These are phyloP conservation scores for Magnolia changhungtana DNA, from an alignment of 164 flowering plant genomes.

Conservation along the genomic window DNA sequence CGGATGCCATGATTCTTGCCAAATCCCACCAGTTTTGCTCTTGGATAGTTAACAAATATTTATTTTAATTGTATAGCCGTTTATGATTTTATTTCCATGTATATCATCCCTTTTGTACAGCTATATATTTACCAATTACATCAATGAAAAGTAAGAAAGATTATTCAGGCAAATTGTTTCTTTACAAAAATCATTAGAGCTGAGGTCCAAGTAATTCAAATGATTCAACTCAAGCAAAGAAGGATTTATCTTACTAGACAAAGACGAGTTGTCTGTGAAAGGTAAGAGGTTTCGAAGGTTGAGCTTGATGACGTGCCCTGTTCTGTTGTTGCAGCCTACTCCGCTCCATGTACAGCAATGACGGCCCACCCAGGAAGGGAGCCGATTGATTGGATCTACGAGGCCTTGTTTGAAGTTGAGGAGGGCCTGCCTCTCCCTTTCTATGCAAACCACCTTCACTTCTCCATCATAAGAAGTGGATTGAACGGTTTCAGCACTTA, in stretches of 20 bases:
- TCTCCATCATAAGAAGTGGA: background rate
- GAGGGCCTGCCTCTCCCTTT: constrained; percentile 11
- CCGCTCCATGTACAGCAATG: constrained; percentile 6
- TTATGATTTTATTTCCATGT: no score
- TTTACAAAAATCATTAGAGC: background rate
- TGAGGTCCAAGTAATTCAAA: constrained; percentile 1
- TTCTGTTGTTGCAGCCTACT: constrained; percentile 1
- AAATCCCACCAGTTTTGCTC: no score
- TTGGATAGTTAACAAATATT: no score
- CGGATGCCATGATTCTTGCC: no score
- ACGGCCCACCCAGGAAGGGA: constrained; percentile 9
- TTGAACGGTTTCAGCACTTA: background rate
- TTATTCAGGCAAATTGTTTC: no score
- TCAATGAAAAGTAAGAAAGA: no score
- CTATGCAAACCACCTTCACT: background rate
- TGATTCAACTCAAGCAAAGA: background rate
- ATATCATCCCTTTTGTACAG: no score
- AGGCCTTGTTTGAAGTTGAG: no score
- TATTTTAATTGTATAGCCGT: no score
- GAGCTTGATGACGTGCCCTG: constrained; percentile 2
- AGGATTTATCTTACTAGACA: constrained; percentile 3
- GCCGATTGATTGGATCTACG: background rate
- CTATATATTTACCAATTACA: no score
- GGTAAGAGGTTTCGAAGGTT: background rate
- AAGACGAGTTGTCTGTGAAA: no score